Base-by-base conservation (phyloP, 2,329 filamentous ascomycete species). In the Hypoxylon sp. region DNA sequence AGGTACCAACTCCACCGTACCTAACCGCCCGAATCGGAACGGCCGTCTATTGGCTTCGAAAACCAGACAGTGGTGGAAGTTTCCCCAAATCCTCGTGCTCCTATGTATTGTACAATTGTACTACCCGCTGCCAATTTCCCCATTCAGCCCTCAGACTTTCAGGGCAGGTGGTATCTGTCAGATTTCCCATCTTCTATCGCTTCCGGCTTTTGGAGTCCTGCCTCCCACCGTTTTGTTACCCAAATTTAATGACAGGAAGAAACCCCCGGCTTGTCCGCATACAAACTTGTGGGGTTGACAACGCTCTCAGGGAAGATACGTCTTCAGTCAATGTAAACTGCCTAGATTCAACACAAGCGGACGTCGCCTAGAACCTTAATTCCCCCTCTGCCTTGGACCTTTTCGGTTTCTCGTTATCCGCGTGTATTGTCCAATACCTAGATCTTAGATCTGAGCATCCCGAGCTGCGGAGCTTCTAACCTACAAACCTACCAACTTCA, bases 151-250 rank as follows among this genome's bases (percentile, higher is more conserved):
- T 56, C 20, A 55, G 64, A 64, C 57, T 58, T 64, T 65, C 64
- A 60, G 33, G 68, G 68, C 61, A 70, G 68, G 68, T 70, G 48
- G 61, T 64, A 62, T 65, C 61, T 68, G 64, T 68, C 61, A 68
- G 57, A 62, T 60, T 66, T 59, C 44, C 22, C 22, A 42, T 42
- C 22, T 51, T 69, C 33, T 49, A 37, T 40, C 22, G 8, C 22
- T 58, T 25, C 20, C 53, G 31, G 30, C 44, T 13, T 51, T 37
- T 33, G 13, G 14, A 20, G 31, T 20, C 30, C 27, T 35, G 22
- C n/a, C 46, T 53, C 57, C 57, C 31, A 46, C 58, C 11, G 56
- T 31, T 57, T 46, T 46, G 49, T 46, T 54, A 61, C 58, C 49
- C 37, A 50, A 60, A 31, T 22, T 35, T 20, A 57, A 42, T 51